Base-by-base conservation (phyloP, 306 rosid species). In the Urtica urens region DNA sequence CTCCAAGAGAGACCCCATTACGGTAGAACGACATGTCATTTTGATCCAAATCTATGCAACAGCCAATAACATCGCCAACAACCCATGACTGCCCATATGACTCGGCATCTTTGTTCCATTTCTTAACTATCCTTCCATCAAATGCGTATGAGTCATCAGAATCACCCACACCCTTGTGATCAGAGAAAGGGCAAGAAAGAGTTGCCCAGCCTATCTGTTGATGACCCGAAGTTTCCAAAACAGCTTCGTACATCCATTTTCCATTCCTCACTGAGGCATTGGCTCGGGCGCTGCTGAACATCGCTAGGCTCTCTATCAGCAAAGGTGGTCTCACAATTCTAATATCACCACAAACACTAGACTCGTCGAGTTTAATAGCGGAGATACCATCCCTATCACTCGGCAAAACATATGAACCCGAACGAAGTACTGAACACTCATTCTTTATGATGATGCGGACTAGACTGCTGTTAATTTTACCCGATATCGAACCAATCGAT, bases 191-290 rank as follows among this genome's bases (percentile, higher is more conserved):
- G 53, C 87, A 90, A 56, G 93, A 76, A 70, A 75, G 58, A 64
- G 95, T 85, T 24, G 93, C 96, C 99, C 99, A 90, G 44, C 99
- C 99, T 71, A 90, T 78, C 70, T 90, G 95, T 55, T 85, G 95
- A 68, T 84, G 69, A 35, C 99, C 99, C n/a, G 94, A 71, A 60
- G 96, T 90, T 70, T 90, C 99, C 40, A 90, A 62, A 64, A 69
- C 31, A 60, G 82, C 87, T 68, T 90, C 99, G 64, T 85, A 90
- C 99, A 90, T 90, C 99, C 99, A 90, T 75, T 90, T 90, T 51
- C 99, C 96, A 56, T 74, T 79, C 94, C 94, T 72, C 58, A 85
- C 92, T 49, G 77, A 77, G 29, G 70, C 79, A 71, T 78, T 75
- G 51, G 94, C 93, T 78, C 96, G 71, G 18, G 71, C 85, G 75